Evolutionary conservation across 2,329 filamentous ascomycete species (phyloP).

Genomic region (Hypocrella siamensis): DNA sequence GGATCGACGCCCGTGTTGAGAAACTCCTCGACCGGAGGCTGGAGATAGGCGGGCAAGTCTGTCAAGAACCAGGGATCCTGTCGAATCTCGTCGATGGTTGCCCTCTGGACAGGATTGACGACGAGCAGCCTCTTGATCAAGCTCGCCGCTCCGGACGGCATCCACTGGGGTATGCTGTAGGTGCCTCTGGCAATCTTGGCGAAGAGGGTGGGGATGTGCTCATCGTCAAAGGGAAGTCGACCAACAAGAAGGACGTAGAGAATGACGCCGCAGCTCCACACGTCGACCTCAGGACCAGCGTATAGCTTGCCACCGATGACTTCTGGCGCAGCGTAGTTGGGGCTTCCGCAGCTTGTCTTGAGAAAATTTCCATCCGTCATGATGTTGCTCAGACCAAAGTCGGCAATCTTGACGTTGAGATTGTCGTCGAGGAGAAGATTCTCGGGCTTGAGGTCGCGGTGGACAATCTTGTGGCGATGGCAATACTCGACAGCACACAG

Average conservation of each 20-base stretch:
- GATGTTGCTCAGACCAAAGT: slow-evolving; percentile 97
- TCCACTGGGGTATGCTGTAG: slow-evolving; percentile 83
- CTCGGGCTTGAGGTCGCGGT: slow-evolving; percentile 93
- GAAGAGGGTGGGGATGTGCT: slow-evolving; percentile 94
- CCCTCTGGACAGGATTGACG: slow-evolving; percentile 85
- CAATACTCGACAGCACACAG: slow-evolving; percentile 98
- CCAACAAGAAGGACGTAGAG: slow-evolving; percentile 71
- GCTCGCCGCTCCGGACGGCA: slow-evolving; percentile 65
- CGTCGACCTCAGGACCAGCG: slow-evolving; percentile 91
- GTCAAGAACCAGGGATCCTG: slow-evolving; percentile 88
- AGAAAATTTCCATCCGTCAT: slow-evolving; percentile 99
- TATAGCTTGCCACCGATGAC: slow-evolving; percentile 97
- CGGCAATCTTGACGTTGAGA: slow-evolving; percentile 97
- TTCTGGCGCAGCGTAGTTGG: slow-evolving; percentile 94
- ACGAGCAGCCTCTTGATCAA: slow-evolving; percentile 90
- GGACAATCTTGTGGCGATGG: slow-evolving; percentile 96
- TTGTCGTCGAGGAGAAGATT: slow-evolving; percentile 90
- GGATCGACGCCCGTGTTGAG: slow-evolving; percentile 88
- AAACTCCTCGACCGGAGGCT: slow-evolving; percentile 80
- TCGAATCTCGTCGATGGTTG: slow-evolving; percentile 86
- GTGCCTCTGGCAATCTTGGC: slow-evolving; percentile 94
- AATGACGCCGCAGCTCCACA: slow-evolving; percentile 94
- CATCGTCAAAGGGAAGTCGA: slow-evolving; percentile 87
- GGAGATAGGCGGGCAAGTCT: slow-evolving; percentile 73
- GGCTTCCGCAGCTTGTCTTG: slow-evolving; percentile 95